Percentiles rank a stretch among this genome's conserved stretches.
Evolutionary conservation across 768 basidiomycete species (phyloP).

Genomic region (Cubamyces sp.): DNA sequence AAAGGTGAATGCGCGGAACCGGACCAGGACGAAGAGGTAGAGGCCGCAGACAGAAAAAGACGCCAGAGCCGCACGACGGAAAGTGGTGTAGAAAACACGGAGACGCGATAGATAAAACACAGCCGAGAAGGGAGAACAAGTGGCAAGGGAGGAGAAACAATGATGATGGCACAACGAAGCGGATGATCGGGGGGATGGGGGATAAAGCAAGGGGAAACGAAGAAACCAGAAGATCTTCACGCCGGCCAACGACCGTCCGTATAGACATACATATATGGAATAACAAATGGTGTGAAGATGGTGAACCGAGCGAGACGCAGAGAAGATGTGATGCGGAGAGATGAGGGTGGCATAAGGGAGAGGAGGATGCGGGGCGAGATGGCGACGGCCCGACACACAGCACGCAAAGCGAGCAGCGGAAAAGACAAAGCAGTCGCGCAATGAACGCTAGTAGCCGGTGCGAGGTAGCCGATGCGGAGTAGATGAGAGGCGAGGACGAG

Average conservation of each 20-base stretch:
- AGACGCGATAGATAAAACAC: not conserved
- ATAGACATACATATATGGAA: constrained; percentile 25
- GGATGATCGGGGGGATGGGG: constrained; percentile 6
- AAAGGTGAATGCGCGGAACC: no score
- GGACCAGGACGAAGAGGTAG: not conserved
- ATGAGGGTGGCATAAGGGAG: not conserved
- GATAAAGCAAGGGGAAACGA: not conserved
- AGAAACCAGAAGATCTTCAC: constrained; percentile 7
- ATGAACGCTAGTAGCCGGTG: constrained; percentile 3
- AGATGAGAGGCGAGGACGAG: not conserved
- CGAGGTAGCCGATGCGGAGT: constrained; percentile 9
- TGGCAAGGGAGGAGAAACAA: not conserved
- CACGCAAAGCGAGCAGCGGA: constrained; percentile 8
- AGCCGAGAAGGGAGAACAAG: constrained; percentile 1
- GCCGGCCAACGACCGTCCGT: constrained; percentile 20
- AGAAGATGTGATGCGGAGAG: not conserved
- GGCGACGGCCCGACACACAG: not conserved
- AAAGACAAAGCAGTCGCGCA: not conserved
- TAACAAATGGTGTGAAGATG: constrained; percentile 25
- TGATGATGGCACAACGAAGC: constrained; percentile 10
- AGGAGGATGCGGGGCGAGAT: not conserved
- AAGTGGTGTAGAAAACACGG: not conserved
- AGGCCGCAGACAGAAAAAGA: not conserved
- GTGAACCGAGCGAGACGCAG: constrained; percentile 4
- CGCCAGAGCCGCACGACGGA: not conserved